Base-by-base conservation (phyloP, 352 stramenopile genomes). In the Phytophthora idaei region DNA sequence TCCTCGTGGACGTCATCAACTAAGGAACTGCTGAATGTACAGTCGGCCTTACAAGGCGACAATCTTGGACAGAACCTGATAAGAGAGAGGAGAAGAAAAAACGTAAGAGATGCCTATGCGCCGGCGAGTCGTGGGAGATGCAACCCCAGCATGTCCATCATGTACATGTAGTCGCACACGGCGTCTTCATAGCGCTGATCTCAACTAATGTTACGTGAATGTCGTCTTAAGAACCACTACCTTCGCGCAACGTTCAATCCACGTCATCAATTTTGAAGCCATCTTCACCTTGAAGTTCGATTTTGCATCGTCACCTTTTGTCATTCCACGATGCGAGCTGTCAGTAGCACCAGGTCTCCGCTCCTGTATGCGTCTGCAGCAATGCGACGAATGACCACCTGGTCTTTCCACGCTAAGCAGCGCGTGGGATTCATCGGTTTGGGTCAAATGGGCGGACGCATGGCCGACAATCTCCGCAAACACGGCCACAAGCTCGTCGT, bases 1-100 rank as follows among this genome's bases (percentile, higher is more conserved):
- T 99, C 74, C 89, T 99, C 50, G 93, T 99, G 28, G 96, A 99
- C 52, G 88, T 97, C 37, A 93, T 95, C 72, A 93, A 94, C 78
- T 94, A 92, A 51, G 14, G 9, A 54, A 36, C 3, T 31, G 28
- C 14, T 25, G n/a, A n/a, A 25, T 28, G 34, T 32, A 25, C 10
- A 37, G 59, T 48, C 46, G 7, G 34, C 42, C 29, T 32, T 59
- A n/a, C 12, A 17, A 42, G 9, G 32, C 21, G 64, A 55, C n/a
- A 17, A 41, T 32, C 17, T 9, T 60, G 60, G 57, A 61, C 47
- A 32, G 28, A 51, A 27, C 32, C n/a, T 36, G 39, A 70, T 45
- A 48, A 54, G 36, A 59, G 21, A 21, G 21, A 21, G 21, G 21
- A 21, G 21, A 17, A 34, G 31, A 50, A 50, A 39, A 28, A 39